These are phyloP conservation scores for Aeschynomene evenia DNA, from an alignment of 306 rosid genomes.

Conservation along the genomic window DNA sequence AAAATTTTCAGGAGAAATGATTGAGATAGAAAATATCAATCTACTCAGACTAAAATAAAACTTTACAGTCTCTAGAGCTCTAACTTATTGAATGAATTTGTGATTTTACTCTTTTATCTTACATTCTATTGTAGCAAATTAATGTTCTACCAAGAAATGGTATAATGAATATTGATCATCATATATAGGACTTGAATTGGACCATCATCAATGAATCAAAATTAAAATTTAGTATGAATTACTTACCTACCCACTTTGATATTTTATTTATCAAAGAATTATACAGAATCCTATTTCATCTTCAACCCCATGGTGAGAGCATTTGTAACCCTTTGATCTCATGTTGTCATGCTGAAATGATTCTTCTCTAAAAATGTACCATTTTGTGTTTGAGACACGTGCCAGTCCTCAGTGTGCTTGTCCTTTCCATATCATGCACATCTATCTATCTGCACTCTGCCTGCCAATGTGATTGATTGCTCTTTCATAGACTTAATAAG, in stretches of 20 bases:
- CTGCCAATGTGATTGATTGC: conserved; percentile 15
- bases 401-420: conserved; percentile 7
- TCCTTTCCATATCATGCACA: conserved; percentile 15
- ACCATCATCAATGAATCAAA: background rate
- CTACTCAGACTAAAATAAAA: too few species aligned
- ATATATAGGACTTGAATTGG: too few species aligned
- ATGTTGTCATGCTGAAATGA: background rate
- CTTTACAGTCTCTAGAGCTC: background rate
- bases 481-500: background rate
- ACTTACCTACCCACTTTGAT: background rate
- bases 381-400: background rate
- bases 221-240: background rate
- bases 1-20: background rate
- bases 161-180: too few species aligned
- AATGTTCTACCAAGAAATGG: too few species aligned
- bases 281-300: background rate
- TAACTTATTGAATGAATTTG: background rate
- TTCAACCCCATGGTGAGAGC: background rate
- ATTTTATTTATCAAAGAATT: too few species aligned
- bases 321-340: background rate
- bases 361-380: background rate
- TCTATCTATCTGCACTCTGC: too few species aligned
- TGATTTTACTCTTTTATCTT: too few species aligned
- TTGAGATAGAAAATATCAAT: background rate
- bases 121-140: too few species aligned